Evolutionary conservation across 352 stramenopile species (phyloP), one percentile per base, ranked within the genome.

Genomic region (Plasmopara muralis): DNA sequence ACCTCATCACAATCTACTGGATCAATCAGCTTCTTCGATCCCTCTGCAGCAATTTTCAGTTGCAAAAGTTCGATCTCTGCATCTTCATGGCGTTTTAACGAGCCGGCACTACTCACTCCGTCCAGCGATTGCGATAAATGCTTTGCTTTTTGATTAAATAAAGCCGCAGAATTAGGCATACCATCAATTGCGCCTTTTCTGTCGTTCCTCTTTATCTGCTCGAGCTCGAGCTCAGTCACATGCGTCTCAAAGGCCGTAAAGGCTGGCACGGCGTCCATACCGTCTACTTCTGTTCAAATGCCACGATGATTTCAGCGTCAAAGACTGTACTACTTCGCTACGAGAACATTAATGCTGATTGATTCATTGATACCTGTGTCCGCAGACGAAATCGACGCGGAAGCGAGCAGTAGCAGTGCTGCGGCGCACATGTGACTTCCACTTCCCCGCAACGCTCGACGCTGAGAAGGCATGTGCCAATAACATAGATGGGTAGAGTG

Each of bases 371-470:
- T 7, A 12, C 20, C 31, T 10, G 35, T 9, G 42, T 14, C 31
- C 41, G 45, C 10, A 60, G 30, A 57, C 20, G 20, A 25, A 25
- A 53, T 47, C 14, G 50, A 62, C 31, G 58, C 51, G 37, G 42
- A 59, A 30, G 57, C 47, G 13, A 67, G 45, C 43, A 70, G 43
- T 54, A 70, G 46, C 53, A 70, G 40, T 15, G 45, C 54, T 16
- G 53, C 43, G 18, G 62, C 52, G 43, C 49, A 51, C 39, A 66
- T 38, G 34, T 34, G 25, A 39, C 53, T 52, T 50, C 49, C 15
- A 41, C 57, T 52, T 41, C 53, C 50, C 59, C 53, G 58, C 59
- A 60, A 45, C 50, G 66, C 51, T 66, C 57, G 62, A 60, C 57
- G 57, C 62, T 70, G 25, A 41, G 16, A 47, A 34, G 15, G 10